Conservation (phyloP, 2,329 filamentous ascomycete genomes). For the Apiospora malaysiana region DNA sequence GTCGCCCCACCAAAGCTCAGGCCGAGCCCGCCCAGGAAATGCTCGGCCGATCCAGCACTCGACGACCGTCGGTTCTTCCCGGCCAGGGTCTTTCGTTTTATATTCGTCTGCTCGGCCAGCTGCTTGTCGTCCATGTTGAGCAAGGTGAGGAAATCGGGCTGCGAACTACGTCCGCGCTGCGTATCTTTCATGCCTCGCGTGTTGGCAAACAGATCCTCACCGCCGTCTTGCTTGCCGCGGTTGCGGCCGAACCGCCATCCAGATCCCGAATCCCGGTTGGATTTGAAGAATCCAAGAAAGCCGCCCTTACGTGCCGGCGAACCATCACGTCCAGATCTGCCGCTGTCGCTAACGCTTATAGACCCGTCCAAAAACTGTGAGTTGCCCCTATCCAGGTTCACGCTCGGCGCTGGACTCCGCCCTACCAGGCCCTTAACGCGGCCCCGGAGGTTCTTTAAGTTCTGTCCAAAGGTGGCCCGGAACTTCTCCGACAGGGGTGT, state of each 20-base stretch:
- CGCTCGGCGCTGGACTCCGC: slow-evolving; percentile 43
- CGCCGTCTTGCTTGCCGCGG: slow-evolving; percentile 29
- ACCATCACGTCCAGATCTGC: slow-evolving; percentile 32
- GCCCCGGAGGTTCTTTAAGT: slow-evolving; percentile 43
- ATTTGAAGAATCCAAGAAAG: slow-evolving; percentile 50
- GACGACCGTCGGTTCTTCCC: slow-evolving; percentile 35
- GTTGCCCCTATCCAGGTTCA: slow-evolving; percentile 59
- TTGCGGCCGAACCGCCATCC: slow-evolving; percentile 22
- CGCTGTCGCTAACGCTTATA: slow-evolving; percentile 47
- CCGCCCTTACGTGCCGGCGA: slow-evolving; percentile 43
- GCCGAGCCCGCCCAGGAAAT: slow-evolving; percentile 47
- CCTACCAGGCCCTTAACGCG: slow-evolving; percentile 40
- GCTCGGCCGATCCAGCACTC: slow-evolving; percentile 43
- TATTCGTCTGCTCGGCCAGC: slow-evolving; percentile 33
- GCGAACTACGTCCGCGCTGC: slow-evolving; percentile 31
- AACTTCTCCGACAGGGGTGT: slow-evolving; percentile 51
- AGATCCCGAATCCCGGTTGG: slow-evolving; percentile 43
- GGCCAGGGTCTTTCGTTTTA: slow-evolving; percentile 24
- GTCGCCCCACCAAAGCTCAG: slow-evolving; percentile 42
- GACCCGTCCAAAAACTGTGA: slow-evolving; percentile 54
- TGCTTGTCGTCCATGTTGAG: slow-evolving; percentile 50
- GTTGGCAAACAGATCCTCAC: slow-evolving; percentile 35
- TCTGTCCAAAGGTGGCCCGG: slow-evolving; percentile 46
- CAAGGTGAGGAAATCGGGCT: slow-evolving; percentile 52
- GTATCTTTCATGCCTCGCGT: slow-evolving; percentile 35